Percentiles rank a stretch among this genome's conserved stretches.
phyloP scores from a whole-genome alignment of 2,329 filamentous ascomycete species.

The Microdochium trichocladiopsis region DNA sequence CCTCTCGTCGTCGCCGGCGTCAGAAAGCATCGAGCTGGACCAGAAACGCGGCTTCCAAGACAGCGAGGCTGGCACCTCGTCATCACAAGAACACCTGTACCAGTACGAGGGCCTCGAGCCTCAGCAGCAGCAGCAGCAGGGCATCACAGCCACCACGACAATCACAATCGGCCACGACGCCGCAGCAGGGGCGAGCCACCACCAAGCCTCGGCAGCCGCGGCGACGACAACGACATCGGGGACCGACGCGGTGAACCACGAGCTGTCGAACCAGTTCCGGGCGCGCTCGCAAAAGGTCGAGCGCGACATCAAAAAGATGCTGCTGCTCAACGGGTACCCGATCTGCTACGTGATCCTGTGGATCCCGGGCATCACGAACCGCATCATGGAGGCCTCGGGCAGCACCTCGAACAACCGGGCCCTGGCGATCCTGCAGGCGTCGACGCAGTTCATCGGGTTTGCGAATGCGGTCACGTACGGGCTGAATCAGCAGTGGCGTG shows the following conservation, averaged over 20 bases:
- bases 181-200: no score
- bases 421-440: slow-evolving; percentile 21
- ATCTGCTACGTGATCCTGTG: slow-evolving; percentile 28
- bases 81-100: no score
- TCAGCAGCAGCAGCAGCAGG: not conserved
- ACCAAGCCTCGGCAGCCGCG: no score
- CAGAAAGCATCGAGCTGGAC: no score
- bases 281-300: slow-evolving; percentile 10
- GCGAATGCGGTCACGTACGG: slow-evolving; percentile 30
- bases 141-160: not conserved
- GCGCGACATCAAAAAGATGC: slow-evolving; percentile 20
- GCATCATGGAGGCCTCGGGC: slow-evolving; percentile 19
- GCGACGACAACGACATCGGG: not conserved
- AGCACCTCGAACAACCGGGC: slow-evolving; percentile 8
- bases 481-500: slow-evolving; percentile 21
- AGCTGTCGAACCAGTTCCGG: slow-evolving; percentile 3
- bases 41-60: no score
- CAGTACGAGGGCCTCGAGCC: no score
- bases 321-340: slow-evolving; percentile 28
- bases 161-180: no score
- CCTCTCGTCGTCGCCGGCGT: no score
- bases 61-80: no score
- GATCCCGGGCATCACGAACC: slow-evolving; percentile 28
- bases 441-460: slow-evolving; percentile 27
- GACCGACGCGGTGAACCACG: no score